Evolutionary conservation across 139 green algal genomes (phyloP).

Genomic region (Gonium pectorale): DNA sequence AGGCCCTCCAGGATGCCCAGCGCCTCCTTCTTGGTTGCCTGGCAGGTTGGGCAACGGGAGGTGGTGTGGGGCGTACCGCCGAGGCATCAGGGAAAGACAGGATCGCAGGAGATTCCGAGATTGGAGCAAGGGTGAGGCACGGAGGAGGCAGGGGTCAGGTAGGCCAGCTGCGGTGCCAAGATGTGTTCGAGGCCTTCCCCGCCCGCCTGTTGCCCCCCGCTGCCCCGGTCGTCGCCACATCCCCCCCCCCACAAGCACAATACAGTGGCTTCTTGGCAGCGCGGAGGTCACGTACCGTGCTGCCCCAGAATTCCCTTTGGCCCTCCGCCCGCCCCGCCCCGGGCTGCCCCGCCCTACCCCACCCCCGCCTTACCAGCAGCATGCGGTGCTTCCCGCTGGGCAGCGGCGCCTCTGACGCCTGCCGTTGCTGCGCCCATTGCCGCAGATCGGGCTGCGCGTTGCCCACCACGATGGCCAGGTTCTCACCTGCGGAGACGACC

Average conservation of each 20-base stretch:
- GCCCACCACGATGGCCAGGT: constrained; percentile 80
- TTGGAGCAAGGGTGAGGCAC: no score
- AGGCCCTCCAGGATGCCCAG: constrained; percentile 84
- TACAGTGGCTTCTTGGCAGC: no score
- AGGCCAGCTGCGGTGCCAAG: no score
- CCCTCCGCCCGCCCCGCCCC: background rate
- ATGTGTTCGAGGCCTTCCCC: no score
- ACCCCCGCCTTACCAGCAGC: constrained; percentile 18
- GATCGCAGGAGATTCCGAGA: background rate
- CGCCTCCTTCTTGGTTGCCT: constrained; percentile 59
- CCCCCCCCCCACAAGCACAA: no score
- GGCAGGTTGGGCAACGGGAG: background rate
- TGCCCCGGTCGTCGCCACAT: no score
- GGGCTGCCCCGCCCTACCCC: background rate
- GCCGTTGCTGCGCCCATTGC: constrained; percentile 64
- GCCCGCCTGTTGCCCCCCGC: no score
- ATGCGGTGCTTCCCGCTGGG: constrained; percentile 24
- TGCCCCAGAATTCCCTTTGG: no score
- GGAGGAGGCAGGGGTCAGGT: no score
- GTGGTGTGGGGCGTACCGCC: background rate
- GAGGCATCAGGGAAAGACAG: background rate
- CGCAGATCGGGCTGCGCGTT: constrained; percentile 87
- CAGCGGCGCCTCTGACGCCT: constrained; percentile 9
- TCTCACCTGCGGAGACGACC: constrained; percentile 41
- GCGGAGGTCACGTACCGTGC: no score